phyloP scores from a whole-genome alignment of 2,329 filamentous ascomycete genomes.

The Nigrospora osmanthi region DNA sequence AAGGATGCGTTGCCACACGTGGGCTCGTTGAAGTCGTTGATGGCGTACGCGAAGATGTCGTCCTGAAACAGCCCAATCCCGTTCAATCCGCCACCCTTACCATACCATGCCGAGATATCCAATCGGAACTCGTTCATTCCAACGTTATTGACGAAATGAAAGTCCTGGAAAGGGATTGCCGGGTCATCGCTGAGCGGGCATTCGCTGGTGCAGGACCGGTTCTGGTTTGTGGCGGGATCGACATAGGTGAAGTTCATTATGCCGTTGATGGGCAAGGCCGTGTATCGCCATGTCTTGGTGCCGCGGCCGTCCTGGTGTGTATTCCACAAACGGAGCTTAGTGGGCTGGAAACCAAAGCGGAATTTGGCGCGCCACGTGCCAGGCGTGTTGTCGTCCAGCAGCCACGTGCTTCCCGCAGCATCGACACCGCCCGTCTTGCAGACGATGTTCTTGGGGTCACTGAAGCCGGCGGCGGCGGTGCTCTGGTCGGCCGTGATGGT shows the following conservation, averaged over 20 bases:
- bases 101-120: conserved; percentile 83
- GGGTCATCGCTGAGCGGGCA: conserved; percentile 76
- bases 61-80: conserved; percentile 84
- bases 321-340: conserved; percentile 82
- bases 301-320: conserved; percentile 77
- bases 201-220: conserved; percentile 66
- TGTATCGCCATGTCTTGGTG: conserved; percentile 81
- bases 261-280: conserved; percentile 75
- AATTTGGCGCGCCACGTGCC: conserved; percentile 83
- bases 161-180: conserved; percentile 70
- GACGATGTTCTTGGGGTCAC: conserved; percentile 71
- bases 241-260: conserved; percentile 95
- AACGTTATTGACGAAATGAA: conserved; percentile 78
- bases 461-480: conserved; percentile 55
- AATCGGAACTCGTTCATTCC: conserved; percentile 84
- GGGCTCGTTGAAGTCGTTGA: conserved; percentile 84
- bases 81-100: conserved; percentile 72
- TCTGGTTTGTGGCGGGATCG: conserved; percentile 62
- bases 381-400: conserved; percentile 64
- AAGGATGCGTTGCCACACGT: conserved; percentile 59
- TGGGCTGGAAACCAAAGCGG: conserved; percentile 77
- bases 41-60: conserved; percentile 77
- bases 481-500: conserved; percentile 62
- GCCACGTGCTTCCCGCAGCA: conserved; percentile 72
- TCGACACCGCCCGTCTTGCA: conserved; percentile 66